Evolutionary conservation across 202 grass and related monocot genomes (phyloP), one percentile per base, ranked within the genome.

Genomic region (Miscanthus sacchariflorus): DNA sequence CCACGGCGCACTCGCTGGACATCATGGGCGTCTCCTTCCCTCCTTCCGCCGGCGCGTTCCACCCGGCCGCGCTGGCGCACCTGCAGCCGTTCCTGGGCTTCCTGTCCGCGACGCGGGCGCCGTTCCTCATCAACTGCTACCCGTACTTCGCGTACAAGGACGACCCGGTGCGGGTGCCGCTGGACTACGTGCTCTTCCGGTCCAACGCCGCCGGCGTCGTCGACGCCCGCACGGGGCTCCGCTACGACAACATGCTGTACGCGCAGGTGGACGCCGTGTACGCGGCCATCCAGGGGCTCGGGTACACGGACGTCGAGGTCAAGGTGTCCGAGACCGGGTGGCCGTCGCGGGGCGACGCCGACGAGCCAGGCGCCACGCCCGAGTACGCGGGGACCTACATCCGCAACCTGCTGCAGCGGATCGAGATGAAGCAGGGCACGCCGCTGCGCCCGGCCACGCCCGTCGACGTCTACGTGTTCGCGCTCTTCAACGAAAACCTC

Each of bases 211-310:
- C 83, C 8, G 96, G 91, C 12, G 86, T 93, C 25, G 74, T 39
- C 8, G 96, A 98, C 70, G 68, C 81, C 0, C 49, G 11, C 84
- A 98, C 94, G 36, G 54, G 87, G 21, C 93, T 98, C 46, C 87
- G 82, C 28, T 98, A 98, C 89, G 92, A 98, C 88, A 98, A 96
- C 94, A 96, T 98, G 96, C 90, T 96, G 30, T 96, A 90, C 88
- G 96, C 96, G 79, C 96, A 98, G 89, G 79, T 98, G 58, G 96
- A 98, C 78, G 91, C 96, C 28, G 96, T 98, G 64, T 93, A 96
- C 87, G 69, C 90, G 2, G 96, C 96, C 0, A 89, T 98, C 45
- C 84, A 88, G 86, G 84, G 71, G 24, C 79, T 94, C 70, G 94
- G 96, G 0, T 76, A 95, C 87, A 64, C 89, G 23, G 96, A 95